phyloP scores from a whole-genome alignment of 768 basidiomycete genomes.

The Butyriboletus loyo region DNA sequence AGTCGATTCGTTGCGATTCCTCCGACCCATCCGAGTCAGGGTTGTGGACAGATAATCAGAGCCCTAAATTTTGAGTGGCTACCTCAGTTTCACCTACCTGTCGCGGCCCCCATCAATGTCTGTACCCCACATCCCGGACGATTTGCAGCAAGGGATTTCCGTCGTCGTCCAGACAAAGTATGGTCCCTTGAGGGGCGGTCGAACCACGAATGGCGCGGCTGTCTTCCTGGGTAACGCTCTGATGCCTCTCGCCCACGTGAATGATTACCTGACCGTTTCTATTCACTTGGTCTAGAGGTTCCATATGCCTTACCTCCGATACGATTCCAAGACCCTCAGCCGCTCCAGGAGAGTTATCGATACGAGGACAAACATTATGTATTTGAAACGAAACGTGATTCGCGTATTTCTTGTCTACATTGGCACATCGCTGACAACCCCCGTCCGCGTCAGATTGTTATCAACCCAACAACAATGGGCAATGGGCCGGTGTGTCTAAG shows the following conservation, averaged over 20 bases:
- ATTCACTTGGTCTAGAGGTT: slow-evolving; percentile 44
- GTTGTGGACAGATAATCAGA: neutral
- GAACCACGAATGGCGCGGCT: slow-evolving; percentile 56
- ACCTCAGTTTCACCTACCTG: neutral
- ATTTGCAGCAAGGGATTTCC: neutral
- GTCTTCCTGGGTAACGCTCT: slow-evolving; percentile 55
- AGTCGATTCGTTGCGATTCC: no score
- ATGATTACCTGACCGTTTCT: neutral
- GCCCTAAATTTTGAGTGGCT: neutral
- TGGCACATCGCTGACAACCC: neutral
- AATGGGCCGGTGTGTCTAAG: slow-evolving; percentile 43
- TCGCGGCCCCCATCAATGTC: neutral
- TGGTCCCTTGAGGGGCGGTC: slow-evolving; percentile 57
- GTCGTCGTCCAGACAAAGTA: slow-evolving; percentile 46
- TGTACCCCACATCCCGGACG: slow-evolving; percentile 11
- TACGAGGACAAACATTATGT: slow-evolving; percentile 63
- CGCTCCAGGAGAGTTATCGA: slow-evolving; percentile 50
- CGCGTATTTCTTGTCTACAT: neutral
- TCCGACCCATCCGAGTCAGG: neutral
- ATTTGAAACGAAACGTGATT: slow-evolving; percentile 53
- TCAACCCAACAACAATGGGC: slow-evolving; percentile 63
- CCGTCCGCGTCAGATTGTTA: slow-evolving; percentile 42
- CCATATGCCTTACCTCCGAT: slow-evolving; percentile 66
- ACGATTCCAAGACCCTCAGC: slow-evolving; percentile 62
- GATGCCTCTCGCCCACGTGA: neutral